Percentiles rank a stretch among this genome's conserved stretches.
Evolutionary conservation across 176 grass and related monocot genomes (phyloP).

Genomic region (Puccinellia tenuiflora): DNA sequence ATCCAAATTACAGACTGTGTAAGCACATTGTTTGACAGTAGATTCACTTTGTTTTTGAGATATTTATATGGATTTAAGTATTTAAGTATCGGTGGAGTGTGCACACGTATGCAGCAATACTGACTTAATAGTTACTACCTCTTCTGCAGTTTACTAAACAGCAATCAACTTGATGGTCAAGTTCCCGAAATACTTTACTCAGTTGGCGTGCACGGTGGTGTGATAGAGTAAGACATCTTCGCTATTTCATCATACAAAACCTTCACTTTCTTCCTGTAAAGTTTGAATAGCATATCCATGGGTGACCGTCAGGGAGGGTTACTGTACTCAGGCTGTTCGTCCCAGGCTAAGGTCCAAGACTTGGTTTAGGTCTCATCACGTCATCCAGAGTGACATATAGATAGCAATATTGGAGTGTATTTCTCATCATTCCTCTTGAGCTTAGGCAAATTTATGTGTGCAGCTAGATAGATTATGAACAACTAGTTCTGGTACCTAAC

Average conservation of each 20-base stretch:
- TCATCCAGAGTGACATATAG: not conserved
- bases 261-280: not conserved
- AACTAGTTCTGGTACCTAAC: not conserved
- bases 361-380: not conserved
- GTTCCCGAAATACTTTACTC: conserved; percentile 96
- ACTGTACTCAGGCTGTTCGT: not conserved
- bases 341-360: not conserved
- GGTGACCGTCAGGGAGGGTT: not conserved
- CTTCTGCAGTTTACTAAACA: conserved; percentile 70
- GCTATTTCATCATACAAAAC: not conserved
- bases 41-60: conserved; percentile 7
- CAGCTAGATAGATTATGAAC: not conserved
- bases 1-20: conserved; percentile 75
- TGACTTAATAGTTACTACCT: not conserved
- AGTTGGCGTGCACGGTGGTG: conserved; percentile 89
- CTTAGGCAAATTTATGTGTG: not conserved
- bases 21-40: conserved; percentile 26
- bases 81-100: not conserved
- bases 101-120: not conserved
- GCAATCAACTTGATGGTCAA: conserved; percentile 89
- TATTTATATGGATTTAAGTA: not conserved
- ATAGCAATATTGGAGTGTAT: not conserved
- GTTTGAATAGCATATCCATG: not conserved
- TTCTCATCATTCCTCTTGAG: not conserved
- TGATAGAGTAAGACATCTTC: conserved; percentile 85